Conservation (phyloP, 2,329 filamentous ascomycete species). For the Sporothrix schenckii region DNA sequence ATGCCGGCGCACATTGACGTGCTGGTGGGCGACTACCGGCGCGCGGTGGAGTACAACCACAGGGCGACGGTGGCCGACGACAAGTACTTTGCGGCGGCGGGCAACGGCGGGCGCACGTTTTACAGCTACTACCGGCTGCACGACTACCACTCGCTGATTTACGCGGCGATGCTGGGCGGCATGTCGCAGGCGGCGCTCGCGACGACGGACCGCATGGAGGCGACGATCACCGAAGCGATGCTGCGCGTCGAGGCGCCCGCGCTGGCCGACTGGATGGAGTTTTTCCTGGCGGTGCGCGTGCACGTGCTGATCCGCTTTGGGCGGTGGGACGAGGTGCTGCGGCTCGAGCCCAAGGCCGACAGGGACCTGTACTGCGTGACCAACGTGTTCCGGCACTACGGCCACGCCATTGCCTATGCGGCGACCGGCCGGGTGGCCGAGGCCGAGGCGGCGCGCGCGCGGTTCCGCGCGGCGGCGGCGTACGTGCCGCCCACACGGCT, state of each 20-base stretch:
- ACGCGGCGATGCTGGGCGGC: conserved; percentile 52
- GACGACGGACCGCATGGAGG: conserved; percentile 26
- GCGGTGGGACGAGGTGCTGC: conserved; percentile 56
- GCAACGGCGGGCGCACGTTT: conserved; percentile 62
- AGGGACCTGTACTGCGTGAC: conserved; percentile 56
- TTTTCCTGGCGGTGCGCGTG: conserved; percentile 54
- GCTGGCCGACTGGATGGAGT: conserved; percentile 62
- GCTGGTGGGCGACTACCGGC: conserved; percentile 33
- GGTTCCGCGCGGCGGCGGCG: conserved; percentile 33
- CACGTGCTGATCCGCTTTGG: conserved; percentile 62
- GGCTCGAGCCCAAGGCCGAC: conserved; percentile 51
- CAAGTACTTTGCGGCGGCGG: conserved; percentile 52
- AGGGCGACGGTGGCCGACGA: conserved; percentile 34
- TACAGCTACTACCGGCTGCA: conserved; percentile 52
- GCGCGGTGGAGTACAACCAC: conserved; percentile 33
- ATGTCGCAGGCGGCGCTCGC: conserved; percentile 40
- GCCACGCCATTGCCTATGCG: conserved; percentile 56
- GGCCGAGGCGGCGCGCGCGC: conserved; percentile 40
- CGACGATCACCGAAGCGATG: conserved; percentile 27
- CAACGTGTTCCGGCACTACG: conserved; percentile 58
- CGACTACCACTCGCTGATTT: conserved; percentile 41
- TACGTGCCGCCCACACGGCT: conserved; percentile 44
- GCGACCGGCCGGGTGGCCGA: conserved; percentile 49
- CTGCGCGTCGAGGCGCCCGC: conserved; percentile 43
- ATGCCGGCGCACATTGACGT: conserved; percentile 35